Percentiles rank a stretch among this genome's conserved stretches.
Conservation (phyloP, 1,284 basidiomycete genomes). For the Cryptococcus sp. region DNA sequence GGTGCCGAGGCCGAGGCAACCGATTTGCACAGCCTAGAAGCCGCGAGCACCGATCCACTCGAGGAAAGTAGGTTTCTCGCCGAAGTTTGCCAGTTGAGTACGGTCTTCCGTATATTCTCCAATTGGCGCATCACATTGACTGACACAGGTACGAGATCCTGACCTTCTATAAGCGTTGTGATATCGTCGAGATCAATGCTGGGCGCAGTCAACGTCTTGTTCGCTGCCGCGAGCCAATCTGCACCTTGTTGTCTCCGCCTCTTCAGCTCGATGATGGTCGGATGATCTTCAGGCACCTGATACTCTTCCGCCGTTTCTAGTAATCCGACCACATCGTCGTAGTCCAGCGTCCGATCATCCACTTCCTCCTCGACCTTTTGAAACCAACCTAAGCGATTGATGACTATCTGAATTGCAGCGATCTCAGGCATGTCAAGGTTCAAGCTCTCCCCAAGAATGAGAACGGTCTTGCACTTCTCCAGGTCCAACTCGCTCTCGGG, state of each 20-base stretch:
- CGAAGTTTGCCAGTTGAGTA: conserved; percentile 36
- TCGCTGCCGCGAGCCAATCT: conserved; percentile 30
- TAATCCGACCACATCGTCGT: conserved; percentile 38
- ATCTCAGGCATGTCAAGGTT: conserved; percentile 49
- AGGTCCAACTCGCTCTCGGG: conserved; percentile 35
- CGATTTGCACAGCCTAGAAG: conserved; percentile 35
- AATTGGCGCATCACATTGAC: conserved; percentile 37
- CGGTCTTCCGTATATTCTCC: conserved; percentile 40
- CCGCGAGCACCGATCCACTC: conserved; percentile 27
- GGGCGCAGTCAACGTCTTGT: conserved; percentile 23
- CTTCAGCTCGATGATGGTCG: conserved; percentile 34
- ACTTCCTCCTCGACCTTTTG: conserved; percentile 45
- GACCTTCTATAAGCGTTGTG: conserved; percentile 26
- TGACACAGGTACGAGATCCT: conserved; percentile 34
- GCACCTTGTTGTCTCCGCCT: conserved; percentile 26
- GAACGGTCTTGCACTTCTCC: conserved; percentile 34
- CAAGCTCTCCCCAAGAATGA: conserved; percentile 47
- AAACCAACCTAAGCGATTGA: conserved; percentile 48
- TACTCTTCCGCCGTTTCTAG: conserved; percentile 39
- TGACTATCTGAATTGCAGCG: conserved; percentile 31
- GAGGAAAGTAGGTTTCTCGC: conserved; percentile 25
- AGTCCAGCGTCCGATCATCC: conserved; percentile 45
- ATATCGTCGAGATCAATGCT: conserved; percentile 32
- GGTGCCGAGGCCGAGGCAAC: conserved; percentile 31
- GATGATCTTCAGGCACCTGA: conserved; percentile 36